Evolutionary conservation across 1,284 basidiomycete species (phyloP), one percentile per base, ranked within the genome.

Genomic region (Ustilago curta): DNA sequence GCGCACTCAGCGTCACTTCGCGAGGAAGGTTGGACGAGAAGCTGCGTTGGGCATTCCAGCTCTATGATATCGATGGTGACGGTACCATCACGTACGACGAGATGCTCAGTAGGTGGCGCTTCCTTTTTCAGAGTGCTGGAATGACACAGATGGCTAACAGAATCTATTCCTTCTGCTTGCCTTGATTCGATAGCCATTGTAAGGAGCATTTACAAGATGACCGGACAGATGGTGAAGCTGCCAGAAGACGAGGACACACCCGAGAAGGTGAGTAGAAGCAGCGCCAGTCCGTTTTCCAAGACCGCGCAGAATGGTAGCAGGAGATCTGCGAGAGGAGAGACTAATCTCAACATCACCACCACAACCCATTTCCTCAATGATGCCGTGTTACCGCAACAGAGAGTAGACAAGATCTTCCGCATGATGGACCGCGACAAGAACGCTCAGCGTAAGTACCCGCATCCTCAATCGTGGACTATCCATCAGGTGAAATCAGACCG

Each of bases 41-140:
- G 88, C 91, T 99, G 78, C 94, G 94, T 88, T 99, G 96, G 97
- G 97, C 97, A 9, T 99, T 99, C 90, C 95, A 99, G 86, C 88
- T 99, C 18, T 99, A 99, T 86, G 97, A 99, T 85, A 98, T 99
- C 83, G 94, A 99, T 87, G 93, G 79, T 18, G 80, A 83, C 32
- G 80, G 81, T 21, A 78, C 78, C 35, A 83, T 83, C 51, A 81
- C 81, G 23, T 82, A 78, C 63, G 92, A 96, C 80, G 97, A 99
- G 87, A 99, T 99, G 94, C 91, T 84, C 29, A 83, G 79, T 81
- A 61, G 59, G 79, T 82, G n/a, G 8, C 21, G 5, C 23, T 40
- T 4, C 8, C 12, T 8, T 47, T 37, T 14, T 19, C 4, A 7
- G 11, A 16, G 12, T 12, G 12, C 18, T n/a, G 12, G 8, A 27